Percentiles rank a stretch among this genome's conserved stretches.
Conservation (phyloP, 2,329 filamentous ascomycete genomes). For the Fusarium duplospermum region DNA sequence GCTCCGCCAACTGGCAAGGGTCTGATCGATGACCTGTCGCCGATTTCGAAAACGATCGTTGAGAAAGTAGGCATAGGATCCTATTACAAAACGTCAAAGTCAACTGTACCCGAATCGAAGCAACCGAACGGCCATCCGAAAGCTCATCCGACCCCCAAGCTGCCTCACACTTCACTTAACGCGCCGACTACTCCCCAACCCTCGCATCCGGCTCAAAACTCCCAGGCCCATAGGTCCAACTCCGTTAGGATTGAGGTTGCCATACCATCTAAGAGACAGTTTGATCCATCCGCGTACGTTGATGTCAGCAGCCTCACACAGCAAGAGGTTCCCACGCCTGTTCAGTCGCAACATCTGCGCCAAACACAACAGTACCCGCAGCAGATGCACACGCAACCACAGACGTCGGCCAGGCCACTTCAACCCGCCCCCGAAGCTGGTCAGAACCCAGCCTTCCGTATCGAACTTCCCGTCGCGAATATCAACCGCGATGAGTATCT, state of each 20-base stretch:
- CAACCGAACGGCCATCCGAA: constrained; percentile 52
- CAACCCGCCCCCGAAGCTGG: constrained; percentile 11
- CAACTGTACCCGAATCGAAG: constrained; percentile 45
- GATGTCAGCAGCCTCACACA: constrained; percentile 45
- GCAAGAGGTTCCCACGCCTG: constrained; percentile 30
- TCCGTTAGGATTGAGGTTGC: constrained; percentile 59
- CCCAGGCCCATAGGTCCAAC: constrained; percentile 50
- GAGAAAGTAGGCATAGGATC: constrained; percentile 55
- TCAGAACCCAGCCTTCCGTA: constrained; percentile 52
- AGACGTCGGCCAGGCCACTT: constrained; percentile 8
- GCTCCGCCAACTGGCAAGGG: constrained; percentile 39
- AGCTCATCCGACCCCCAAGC: constrained; percentile 34
- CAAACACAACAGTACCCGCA: constrained; percentile 6
- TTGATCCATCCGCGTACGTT: constrained; percentile 53
- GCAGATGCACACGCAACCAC: constrained; percentile 17
- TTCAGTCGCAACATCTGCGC: constrained; percentile 22
- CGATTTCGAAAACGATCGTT: constrained; percentile 58
- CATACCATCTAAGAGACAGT: constrained; percentile 57
- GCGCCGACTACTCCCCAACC: constrained; percentile 31
- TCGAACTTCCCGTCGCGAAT: constrained; percentile 59
- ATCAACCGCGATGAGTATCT: constrained; percentile 67
- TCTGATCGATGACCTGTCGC: constrained; percentile 59
- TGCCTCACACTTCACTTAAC: constrained; percentile 34
- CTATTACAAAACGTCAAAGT: constrained; percentile 54
- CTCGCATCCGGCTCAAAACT: constrained; percentile 31